These are phyloP conservation scores for Candida nanaspora DNA, from an alignment of 805 yeast species.

Conservation along the genomic window DNA sequence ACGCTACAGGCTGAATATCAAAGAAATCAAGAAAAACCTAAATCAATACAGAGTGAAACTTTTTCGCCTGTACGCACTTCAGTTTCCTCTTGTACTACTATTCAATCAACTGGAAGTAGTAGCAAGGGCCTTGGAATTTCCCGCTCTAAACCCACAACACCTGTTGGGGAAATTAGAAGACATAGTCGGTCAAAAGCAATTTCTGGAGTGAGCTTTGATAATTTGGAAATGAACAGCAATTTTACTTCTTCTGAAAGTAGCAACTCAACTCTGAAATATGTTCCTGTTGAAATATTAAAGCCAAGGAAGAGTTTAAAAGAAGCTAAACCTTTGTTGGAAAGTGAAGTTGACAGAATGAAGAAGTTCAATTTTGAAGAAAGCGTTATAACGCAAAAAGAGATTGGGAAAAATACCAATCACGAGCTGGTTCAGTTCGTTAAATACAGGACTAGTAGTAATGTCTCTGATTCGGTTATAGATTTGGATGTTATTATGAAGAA, in stretches of 20 bases:
- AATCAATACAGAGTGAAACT: too few species aligned
- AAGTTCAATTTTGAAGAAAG: constrained; percentile 7
- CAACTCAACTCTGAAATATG: background rate
- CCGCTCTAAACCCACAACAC: background rate
- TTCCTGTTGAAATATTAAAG: background rate
- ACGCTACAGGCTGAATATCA: too few species aligned
- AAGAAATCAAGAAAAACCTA: too few species aligned
- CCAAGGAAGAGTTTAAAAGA: background rate
- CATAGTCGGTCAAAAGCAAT: constrained; percentile 1
- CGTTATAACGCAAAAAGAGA: background rate
- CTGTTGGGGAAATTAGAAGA: too few species aligned
- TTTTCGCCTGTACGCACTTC: too few species aligned
- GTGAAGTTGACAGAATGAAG: constrained; percentile 3
- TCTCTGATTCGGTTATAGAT: constrained; percentile 10
- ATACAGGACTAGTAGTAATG: constrained; percentile 4
- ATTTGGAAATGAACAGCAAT: background rate
- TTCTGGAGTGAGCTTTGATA: background rate
- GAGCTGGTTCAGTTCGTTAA: background rate
- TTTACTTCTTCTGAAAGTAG: background rate
- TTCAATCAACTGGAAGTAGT: too few species aligned
- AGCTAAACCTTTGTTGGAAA: background rate
- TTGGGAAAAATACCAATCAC: background rate
- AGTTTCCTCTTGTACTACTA: too few species aligned
- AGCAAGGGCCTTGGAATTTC: too few species aligned
- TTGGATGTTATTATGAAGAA: constrained; percentile 11